Evolutionary conservation across 2,329 filamentous ascomycete genomes (phyloP), one percentile per base, ranked within the genome.

Genomic region (Fusarium xyrophilum): DNA sequence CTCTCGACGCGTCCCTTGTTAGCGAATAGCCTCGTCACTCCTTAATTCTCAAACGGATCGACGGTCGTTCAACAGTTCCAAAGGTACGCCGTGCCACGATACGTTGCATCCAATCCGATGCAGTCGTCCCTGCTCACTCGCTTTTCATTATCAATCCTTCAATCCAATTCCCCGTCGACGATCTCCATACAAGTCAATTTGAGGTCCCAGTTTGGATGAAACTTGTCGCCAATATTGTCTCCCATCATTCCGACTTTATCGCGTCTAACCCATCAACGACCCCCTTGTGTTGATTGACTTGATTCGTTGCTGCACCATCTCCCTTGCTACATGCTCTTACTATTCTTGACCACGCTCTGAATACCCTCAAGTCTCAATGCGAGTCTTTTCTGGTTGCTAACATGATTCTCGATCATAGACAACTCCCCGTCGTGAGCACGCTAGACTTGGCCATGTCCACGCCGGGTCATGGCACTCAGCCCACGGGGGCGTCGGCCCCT

Each of bases 401-500:
- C 74, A 79, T 76, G 73, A 64, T 76, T 52, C 70, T 75, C 63
- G 50, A 68, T 56, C 58, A 56, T 59, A 80, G 77, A 61, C 77
- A 75, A 58, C 47, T 73, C 32, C 65, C 55, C 35, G 64, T 59
- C 53, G 53, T 65, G 54, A 68, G 58, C 65, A 67, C 70, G 21
- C 62, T 65, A 54, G 67, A 66, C 65, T 73, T 75, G 65, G 75
- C 67, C 71, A 81, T 81, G 79, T 77, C 76, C 56, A 70, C 56
- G 44, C 72, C 76, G 43, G 73, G 58, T 23, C 53, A 66, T 53
- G 53, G 62, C 65, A 59, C 67, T 25, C 63, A 64, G 59, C 64
- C 72, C 35, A 73, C 73, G 27, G 56, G 61, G n/a, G 52, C 72
- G 23, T 65, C 73, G 19, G 69, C 52, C 47, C 58, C 70, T 17